Base-by-base conservation (phyloP, 2,329 filamentous ascomycete species). In the Aspergillus caelatus region DNA sequence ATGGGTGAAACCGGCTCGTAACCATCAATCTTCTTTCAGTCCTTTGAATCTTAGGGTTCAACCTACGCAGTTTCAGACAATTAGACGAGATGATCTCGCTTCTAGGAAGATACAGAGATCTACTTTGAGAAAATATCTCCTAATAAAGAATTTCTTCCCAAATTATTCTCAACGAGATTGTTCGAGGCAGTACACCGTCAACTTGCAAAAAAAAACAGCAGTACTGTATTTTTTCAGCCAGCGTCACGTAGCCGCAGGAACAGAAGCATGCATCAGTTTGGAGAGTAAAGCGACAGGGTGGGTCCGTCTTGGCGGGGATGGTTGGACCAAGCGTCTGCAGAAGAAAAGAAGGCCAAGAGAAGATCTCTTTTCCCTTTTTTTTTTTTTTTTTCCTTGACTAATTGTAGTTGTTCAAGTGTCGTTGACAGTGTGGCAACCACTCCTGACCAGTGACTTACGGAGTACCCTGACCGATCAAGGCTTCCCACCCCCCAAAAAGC, bases 201-300 rank as follows among this genome's bases (percentile, higher is more conserved):
- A 6, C 11, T 14, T 55, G 34, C 32, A 8, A 28, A 55, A 8
- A 26, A 14, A 36, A 39, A 55, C 30, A 3, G 16, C 2, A n/a
- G 21, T 48, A 48, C n/a, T 7, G 52, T 61, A 64, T 41, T 53
- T 55, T 59, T 57, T 65, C 32, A 62, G 54, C 60, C 66, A 64
- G 54, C 61, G 64, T 66, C 64, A 65, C 60, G 64, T 65, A 68
- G 67, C 69, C 68, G 70, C 70, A 70, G 68, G 70, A 70, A 70
- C 67, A 62, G 63, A 70, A 67, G 65, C 57, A 64, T 67, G 65
- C 68, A 65, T 62, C 55, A 55, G 60, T 61, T 66, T 65, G 62
- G 62, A 61, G 60, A 65, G 60, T 57, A 61, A 63, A 68, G 55
- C 60, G 60, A 63, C 50, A 61, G 34, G 55, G 65, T 65, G 67